A percentile compares a stretch with the other conserved stretches of the same genome.
phyloP scores from a whole-genome alignment of 257 asterid genomes.

The Parsonsia alboflavescens region DNA sequence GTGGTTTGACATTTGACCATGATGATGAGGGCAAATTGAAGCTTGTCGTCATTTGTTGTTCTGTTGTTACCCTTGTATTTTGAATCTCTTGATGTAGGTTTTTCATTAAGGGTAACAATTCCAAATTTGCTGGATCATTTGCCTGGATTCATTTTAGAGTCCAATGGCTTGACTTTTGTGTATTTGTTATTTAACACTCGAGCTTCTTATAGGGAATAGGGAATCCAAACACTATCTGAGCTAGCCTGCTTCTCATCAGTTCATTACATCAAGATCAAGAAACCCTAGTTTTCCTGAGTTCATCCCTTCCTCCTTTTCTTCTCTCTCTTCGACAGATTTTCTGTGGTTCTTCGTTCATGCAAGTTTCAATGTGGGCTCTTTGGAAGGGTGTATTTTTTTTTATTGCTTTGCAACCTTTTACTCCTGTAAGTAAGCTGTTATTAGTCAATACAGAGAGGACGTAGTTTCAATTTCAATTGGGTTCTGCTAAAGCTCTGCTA shows the following conservation, averaged over 20 bases:
- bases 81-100: not conserved
- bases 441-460: slow-evolving; percentile 6
- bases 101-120: too few relatives aligned
- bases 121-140: not conserved
- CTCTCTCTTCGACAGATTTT: not conserved
- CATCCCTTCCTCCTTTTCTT: not conserved
- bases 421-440: not conserved
- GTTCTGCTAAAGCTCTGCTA: slow-evolving; percentile 10
- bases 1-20: not conserved
- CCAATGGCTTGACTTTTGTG: too few relatives aligned
- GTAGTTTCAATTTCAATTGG: slow-evolving; percentile 20
- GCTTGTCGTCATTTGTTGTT: not conserved
- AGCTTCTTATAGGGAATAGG: too few relatives aligned
- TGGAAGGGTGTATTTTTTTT: slow-evolving; percentile 15
- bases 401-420: not conserved
- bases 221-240: too few relatives aligned
- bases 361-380: slow-evolving; percentile 31
- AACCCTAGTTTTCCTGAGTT: slow-evolving; percentile 30
- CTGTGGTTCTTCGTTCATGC: slow-evolving; percentile 10
- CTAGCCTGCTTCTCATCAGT: not conserved
- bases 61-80: not conserved
- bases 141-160: not conserved
- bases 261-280: slow-evolving; percentile 22
- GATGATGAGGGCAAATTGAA: not conserved
- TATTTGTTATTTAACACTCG: too few relatives aligned